Conservation (phyloP, 2,329 filamentous ascomycete genomes). For the Celoporthe dispersa region DNA sequence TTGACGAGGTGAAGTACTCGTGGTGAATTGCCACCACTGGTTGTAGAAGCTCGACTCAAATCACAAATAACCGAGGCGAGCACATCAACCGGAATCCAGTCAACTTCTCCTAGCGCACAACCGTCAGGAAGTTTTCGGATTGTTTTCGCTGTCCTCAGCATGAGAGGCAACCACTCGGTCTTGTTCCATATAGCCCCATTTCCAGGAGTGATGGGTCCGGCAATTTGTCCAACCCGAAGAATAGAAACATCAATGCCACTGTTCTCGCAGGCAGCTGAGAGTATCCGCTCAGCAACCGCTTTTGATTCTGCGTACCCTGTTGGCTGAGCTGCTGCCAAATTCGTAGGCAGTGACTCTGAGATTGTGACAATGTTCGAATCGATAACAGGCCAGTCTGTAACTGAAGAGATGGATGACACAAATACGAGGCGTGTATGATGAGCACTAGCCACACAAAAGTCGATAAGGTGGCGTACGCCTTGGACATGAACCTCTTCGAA, state of each 20-base stretch:
- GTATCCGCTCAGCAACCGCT: slow-evolving; percentile 29
- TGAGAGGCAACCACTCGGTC: slow-evolving; percentile 33
- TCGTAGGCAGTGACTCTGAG: slow-evolving; percentile 23
- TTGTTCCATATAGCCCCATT: slow-evolving; percentile 31
- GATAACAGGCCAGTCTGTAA: slow-evolving; percentile 25
- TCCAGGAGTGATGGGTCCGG: slow-evolving; percentile 22
- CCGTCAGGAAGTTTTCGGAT: slow-evolving; percentile 31
- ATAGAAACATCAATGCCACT: slow-evolving; percentile 22
- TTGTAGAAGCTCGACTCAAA: background rate
- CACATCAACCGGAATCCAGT: slow-evolving; percentile 32
- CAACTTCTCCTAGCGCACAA: slow-evolving; percentile 22
- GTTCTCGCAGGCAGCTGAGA: slow-evolving; percentile 20
- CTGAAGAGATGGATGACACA: slow-evolving; percentile 33
- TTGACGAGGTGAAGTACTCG: slow-evolving; percentile 17
- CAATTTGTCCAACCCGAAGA: slow-evolving; percentile 33
- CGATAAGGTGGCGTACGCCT: slow-evolving; percentile 29
- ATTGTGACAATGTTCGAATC: slow-evolving; percentile 7
- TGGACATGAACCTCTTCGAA: slow-evolving; percentile 31
- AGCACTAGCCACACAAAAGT: slow-evolving; percentile 25
- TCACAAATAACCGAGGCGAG: slow-evolving; percentile 31
- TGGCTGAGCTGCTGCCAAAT: slow-evolving; percentile 18
- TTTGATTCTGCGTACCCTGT: slow-evolving; percentile 33
- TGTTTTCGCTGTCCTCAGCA: slow-evolving; percentile 29
- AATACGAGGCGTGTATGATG: slow-evolving; percentile 28
- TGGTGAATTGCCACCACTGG: background rate